phyloP scores from a whole-genome alignment of 1,284 basidiomycete genomes.

The Pholiota adiposa region DNA sequence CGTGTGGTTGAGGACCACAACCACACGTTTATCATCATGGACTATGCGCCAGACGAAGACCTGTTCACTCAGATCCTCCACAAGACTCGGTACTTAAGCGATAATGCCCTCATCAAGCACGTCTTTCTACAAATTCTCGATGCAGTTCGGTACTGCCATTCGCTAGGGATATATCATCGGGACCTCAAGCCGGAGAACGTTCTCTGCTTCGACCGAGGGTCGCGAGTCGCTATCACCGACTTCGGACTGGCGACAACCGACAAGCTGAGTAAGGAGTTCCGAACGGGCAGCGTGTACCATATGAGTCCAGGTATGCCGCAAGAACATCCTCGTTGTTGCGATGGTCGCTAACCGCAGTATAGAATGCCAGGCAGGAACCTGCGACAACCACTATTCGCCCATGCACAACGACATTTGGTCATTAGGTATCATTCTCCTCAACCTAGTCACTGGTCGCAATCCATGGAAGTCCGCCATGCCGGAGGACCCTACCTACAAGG shows the following conservation, averaged over 20 bases:
- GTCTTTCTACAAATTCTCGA: constrained; percentile 93
- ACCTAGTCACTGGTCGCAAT: constrained; percentile 93
- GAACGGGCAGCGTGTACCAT: constrained; percentile 94
- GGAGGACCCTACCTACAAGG: constrained; percentile 72
- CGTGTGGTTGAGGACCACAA: constrained; percentile 78
- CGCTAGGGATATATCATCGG: constrained; percentile 91
- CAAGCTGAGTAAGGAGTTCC: constrained; percentile 84
- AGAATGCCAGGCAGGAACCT: constrained; percentile 91
- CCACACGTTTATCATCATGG: constrained; percentile 73
- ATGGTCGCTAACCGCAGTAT: constrained; percentile 4
- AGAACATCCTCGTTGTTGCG: neutral
- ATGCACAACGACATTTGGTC: constrained; percentile 96
- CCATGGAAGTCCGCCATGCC: constrained; percentile 93
- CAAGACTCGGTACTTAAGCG: constrained; percentile 70
- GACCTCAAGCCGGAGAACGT: constrained; percentile 99
- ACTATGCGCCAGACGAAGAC: constrained; percentile 86
- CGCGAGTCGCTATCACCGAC: constrained; percentile 87
- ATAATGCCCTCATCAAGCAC: constrained; percentile 80
- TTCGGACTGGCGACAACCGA: constrained; percentile 98
- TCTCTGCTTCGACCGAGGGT: constrained; percentile 80
- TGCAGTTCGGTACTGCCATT: constrained; percentile 88
- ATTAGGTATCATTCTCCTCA: constrained; percentile 92
- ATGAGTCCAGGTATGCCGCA: constrained; percentile 84
- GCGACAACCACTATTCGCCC: constrained; percentile 79
- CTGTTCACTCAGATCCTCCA: constrained; percentile 87